A percentile compares a stretch with the other conserved stretches of the same genome.
These are phyloP conservation scores for Aspergillus homomorphus DNA, from an alignment of 495 filamentous ascomycete species.

Conservation along the genomic window DNA sequence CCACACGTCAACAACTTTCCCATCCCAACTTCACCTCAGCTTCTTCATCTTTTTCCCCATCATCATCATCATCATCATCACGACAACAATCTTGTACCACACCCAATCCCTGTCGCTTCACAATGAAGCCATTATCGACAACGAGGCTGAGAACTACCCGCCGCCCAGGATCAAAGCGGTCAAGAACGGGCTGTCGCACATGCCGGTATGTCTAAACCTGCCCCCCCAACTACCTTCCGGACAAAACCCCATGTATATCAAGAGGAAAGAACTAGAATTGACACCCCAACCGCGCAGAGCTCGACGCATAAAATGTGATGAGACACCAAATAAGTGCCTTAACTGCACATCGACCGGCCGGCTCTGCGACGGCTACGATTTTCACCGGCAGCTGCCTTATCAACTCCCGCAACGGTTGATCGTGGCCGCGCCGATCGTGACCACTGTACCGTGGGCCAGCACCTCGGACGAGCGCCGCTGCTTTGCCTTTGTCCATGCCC, in stretches of 20 bases:
- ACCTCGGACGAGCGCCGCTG: slow-evolving; percentile 25
- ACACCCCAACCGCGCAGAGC: not conserved
- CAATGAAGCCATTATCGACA: not conserved
- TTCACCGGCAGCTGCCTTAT: not conserved
- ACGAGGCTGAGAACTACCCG: too few relatives aligned
- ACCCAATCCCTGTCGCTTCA: not conserved
- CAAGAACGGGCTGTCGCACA: slow-evolving; percentile 11
- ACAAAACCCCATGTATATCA: not conserved
- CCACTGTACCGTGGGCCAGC: slow-evolving; percentile 13
- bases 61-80: too few relatives aligned
- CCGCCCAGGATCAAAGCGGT: not conserved
- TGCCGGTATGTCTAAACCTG: slow-evolving; percentile 14
- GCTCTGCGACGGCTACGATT: slow-evolving; percentile 8
- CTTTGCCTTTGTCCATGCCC: not conserved
- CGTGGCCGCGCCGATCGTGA: not conserved
- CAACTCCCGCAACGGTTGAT: not conserved
- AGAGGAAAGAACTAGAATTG: not conserved
- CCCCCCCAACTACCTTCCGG: too few relatives aligned
- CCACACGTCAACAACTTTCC: too few relatives aligned
- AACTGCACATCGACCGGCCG: slow-evolving; percentile 3
- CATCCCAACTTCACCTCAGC: too few relatives aligned
- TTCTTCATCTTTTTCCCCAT: too few relatives aligned
- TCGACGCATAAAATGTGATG: slow-evolving; percentile 12
- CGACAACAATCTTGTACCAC: too few relatives aligned
- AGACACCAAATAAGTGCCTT: slow-evolving; percentile 1